These are phyloP conservation scores for Wickerhamomyces strasburgensis DNA, from an alignment of 805 yeast genomes.

Conservation along the genomic window DNA sequence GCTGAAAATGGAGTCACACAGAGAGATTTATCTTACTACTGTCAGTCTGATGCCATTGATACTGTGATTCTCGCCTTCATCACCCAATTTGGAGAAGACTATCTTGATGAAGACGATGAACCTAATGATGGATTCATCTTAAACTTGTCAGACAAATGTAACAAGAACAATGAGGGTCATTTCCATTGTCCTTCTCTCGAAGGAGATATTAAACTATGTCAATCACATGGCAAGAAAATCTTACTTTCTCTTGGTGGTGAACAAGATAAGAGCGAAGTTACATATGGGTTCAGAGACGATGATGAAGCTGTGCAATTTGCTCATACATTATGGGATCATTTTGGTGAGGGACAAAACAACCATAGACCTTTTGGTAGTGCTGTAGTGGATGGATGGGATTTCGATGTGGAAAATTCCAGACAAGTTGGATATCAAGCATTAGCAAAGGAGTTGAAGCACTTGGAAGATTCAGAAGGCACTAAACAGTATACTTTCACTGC, in stretches of 20 bases:
- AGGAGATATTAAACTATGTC: conserved; percentile 70
- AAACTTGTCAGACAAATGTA: conserved; percentile 53
- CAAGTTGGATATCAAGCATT: conserved; percentile 64
- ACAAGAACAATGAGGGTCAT: conserved; percentile 30
- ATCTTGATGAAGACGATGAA: conserved; percentile 1
- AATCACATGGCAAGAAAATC: conserved; percentile 70
- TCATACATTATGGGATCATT: conserved; percentile 51
- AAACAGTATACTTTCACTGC: conserved; percentile 61
- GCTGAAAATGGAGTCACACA: conserved; percentile 44
- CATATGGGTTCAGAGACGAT: conserved; percentile 79
- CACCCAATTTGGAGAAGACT: conserved; percentile 16
- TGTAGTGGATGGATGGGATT: conserved; percentile 85
- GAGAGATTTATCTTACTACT: conserved; percentile 44
- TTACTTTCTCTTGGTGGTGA: conserved; percentile 76
- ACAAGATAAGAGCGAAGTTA: conserved; percentile 37
- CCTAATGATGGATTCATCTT: conserved; percentile 28
- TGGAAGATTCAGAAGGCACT: conserved; percentile 35
- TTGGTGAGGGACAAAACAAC: conserved; percentile 46
- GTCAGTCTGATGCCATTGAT: conserved; percentile 66
- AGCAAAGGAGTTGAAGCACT: conserved; percentile 41
- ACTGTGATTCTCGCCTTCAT: conserved; percentile 65
- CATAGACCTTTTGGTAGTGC: conserved; percentile 68
- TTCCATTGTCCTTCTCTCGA: conserved; percentile 50
- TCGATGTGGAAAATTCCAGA: conserved; percentile 72
- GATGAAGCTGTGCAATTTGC: conserved; percentile 67